A percentile compares a stretch with the other conserved stretches of the same genome.
phyloP scores from a whole-genome alignment of 2,329 filamentous ascomycete genomes.

The Cytospora chrysosperma region DNA sequence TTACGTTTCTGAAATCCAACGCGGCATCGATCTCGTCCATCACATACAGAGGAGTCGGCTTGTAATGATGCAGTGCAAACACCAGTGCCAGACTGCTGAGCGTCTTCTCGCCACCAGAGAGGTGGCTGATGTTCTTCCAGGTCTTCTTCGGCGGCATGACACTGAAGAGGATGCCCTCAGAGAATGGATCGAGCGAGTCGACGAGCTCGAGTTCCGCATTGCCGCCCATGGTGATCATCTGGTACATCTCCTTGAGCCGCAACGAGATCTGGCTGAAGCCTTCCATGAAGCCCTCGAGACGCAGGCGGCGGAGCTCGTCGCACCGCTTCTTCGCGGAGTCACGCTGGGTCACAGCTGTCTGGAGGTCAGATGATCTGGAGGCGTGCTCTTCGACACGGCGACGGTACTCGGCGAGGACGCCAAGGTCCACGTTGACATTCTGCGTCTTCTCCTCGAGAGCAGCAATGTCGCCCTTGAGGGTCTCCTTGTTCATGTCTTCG shows the following conservation, averaged over 20 bases:
- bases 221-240: constrained; percentile 99
- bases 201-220: constrained; percentile 97
- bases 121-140: constrained; percentile 98
- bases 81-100: constrained; percentile 88
- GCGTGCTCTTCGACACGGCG: constrained; percentile 41
- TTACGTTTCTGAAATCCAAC: constrained; percentile 94
- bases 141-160: constrained; percentile 99
- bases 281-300: constrained; percentile 97
- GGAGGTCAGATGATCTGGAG: constrained; percentile 70
- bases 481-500: constrained; percentile 62
- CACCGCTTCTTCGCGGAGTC: constrained; percentile 89
- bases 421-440: constrained; percentile 82
- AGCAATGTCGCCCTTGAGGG: constrained; percentile 61
- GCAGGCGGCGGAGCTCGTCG: constrained; percentile 85
- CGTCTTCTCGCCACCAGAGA: constrained; percentile 97
- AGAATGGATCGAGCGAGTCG: constrained; percentile 93
- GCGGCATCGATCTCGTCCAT: constrained; percentile 99
- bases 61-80: constrained; percentile 98
- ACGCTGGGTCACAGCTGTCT: constrained; percentile 71
- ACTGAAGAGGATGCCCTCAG: constrained; percentile 92
- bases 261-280: constrained; percentile 93
- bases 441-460: constrained; percentile 70
- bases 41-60: constrained; percentile 94
- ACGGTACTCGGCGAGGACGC: constrained; percentile 57
- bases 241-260: constrained; percentile 98